These are phyloP conservation scores for Rhodotorula kratochvilovae DNA, from an alignment of 768 basidiomycete genomes.

Conservation along the genomic window DNA sequence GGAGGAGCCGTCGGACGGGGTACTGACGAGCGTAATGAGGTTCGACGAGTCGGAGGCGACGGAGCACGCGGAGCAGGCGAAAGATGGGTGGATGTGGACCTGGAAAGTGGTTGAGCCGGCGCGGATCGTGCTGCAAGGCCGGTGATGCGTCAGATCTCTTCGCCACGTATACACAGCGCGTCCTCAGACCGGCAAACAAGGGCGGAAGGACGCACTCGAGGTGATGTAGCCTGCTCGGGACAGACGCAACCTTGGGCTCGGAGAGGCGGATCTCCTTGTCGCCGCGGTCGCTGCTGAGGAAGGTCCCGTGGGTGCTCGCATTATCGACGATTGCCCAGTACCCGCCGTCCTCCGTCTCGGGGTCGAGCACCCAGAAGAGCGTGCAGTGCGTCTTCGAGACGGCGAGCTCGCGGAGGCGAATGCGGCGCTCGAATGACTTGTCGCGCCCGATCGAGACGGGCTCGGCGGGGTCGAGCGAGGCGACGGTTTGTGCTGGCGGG, in stretches of 20 bases:
- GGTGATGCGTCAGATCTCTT: background rate
- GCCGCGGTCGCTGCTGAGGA: constrained; percentile 47
- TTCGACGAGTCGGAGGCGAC: constrained; percentile 36
- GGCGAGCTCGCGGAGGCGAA: constrained; percentile 76
- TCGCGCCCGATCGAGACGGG: constrained; percentile 75
- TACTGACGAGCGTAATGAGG: constrained; percentile 28
- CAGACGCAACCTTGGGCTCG: constrained; percentile 10
- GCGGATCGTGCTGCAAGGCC: constrained; percentile 8
- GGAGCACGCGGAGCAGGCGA: constrained; percentile 33
- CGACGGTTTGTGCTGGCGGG: constrained; percentile 47
- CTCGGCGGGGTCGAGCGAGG: constrained; percentile 58
- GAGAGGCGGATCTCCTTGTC: constrained; percentile 8
- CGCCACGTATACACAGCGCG: no score
- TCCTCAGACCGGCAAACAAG: no score
- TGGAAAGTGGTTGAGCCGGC: constrained; percentile 27
- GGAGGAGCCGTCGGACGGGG: background rate
- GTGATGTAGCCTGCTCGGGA: constrained; percentile 19
- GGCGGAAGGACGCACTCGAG: constrained; percentile 25
- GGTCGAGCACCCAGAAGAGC: constrained; percentile 56
- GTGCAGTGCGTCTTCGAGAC: constrained; percentile 78
- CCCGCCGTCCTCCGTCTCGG: constrained; percentile 23
- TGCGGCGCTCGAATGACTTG: constrained; percentile 54
- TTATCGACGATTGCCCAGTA: constrained; percentile 76
- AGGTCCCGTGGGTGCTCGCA: constrained; percentile 81
- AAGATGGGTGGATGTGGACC: constrained; percentile 33